A percentile compares a stretch with the other conserved stretches of the same genome.
phyloP scores from a whole-genome alignment of 495 filamentous ascomycete genomes.

The Talaromyces adpressus region DNA sequence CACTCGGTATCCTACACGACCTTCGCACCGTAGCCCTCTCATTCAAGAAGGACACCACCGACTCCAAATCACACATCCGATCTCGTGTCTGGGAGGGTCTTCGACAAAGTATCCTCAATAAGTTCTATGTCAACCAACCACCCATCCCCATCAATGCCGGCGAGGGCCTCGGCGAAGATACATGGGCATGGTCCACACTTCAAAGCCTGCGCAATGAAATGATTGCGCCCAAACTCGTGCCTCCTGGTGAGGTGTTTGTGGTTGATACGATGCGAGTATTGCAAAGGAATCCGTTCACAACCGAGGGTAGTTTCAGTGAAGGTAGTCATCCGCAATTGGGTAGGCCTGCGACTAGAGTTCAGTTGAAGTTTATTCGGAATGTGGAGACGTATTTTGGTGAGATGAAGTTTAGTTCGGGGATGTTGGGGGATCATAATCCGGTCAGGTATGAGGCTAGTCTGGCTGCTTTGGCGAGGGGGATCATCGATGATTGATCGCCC shows the following conservation, averaged over 20 bases:
- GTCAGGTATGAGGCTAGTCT: constrained; percentile 61
- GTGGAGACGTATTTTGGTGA: constrained; percentile 64
- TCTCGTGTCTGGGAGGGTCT: constrained; percentile 58
- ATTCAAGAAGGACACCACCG: constrained; percentile 63
- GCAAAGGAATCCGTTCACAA: constrained; percentile 49
- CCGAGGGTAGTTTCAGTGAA: constrained; percentile 12
- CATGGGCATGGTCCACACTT: constrained; percentile 65
- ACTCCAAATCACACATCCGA: constrained; percentile 58
- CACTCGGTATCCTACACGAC: constrained; percentile 68
- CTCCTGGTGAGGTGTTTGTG: constrained; percentile 71
- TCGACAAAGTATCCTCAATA: constrained; percentile 38
- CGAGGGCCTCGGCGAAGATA: constrained; percentile 52
- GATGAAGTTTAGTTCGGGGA: constrained; percentile 61
- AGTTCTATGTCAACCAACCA: constrained; percentile 40
- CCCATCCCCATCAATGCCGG: constrained; percentile 37
- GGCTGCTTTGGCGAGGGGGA: constrained; percentile 44
- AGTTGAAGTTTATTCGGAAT: constrained; percentile 58
- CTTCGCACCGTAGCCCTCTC: constrained; percentile 63
- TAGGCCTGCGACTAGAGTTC: constrained; percentile 55
- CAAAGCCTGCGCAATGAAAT: constrained; percentile 61
- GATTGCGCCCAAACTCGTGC: constrained; percentile 62
- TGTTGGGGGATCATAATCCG: constrained; percentile 74
- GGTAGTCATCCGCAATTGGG: constrained; percentile 43
- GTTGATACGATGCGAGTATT: constrained; percentile 57
- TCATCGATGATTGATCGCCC: constrained; percentile 27